Base-by-base conservation (phyloP, 768 basidiomycete species). In the Pisolithus orientalis region DNA sequence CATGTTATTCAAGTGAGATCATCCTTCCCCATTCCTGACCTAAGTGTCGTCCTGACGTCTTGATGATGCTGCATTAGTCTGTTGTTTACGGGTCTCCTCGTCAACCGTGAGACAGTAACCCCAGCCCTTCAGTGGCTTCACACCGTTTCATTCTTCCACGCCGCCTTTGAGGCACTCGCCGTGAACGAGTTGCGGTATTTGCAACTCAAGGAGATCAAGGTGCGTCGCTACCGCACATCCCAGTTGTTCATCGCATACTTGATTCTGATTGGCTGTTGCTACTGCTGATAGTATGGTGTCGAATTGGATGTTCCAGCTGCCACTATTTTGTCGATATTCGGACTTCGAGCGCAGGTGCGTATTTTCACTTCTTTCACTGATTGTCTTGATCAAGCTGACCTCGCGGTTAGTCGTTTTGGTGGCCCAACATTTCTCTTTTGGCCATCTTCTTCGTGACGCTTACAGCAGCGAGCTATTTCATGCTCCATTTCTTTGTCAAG, bases 291-390 rank as follows among this genome's bases (percentile, higher is more conserved):
- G 90, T 97, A 94, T 66, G 96, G 96, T 28, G 88, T 99, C 3
- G 96, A 98, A 62, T 76, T 99, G 42, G 94, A 98, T 62, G 85
- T 99, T 0, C 95, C 96, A 1, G 93, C 94, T 5, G 95, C 96
- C 0, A 89, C 93, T 2, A 97, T 99, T 61, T 73, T 99, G 21
- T 94, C 92, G 7, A 85, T 87, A 27, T 99, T 99, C 60, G 96
- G 96, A 5, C 82, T 99, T 49, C 80, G 85, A 53, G 86, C 94
- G 27, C 91, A 93, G 76, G 89, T 71, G 45, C n/a, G 69, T 65
- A n/a, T n/a, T 29, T 8, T 43, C n/a, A n/a, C 7, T 24, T 29
- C 16, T 24, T 47, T 16, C 40, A 21, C 14, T 27, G 34, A 5
- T 16, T 39, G 16, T 21, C 32, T 17, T n/a, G n/a, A 31, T 27